Percentiles rank a stretch among this genome's conserved stretches.
phyloP scores from a whole-genome alignment of 148 eudicot genomes.

The Camellia granthamiana region DNA sequence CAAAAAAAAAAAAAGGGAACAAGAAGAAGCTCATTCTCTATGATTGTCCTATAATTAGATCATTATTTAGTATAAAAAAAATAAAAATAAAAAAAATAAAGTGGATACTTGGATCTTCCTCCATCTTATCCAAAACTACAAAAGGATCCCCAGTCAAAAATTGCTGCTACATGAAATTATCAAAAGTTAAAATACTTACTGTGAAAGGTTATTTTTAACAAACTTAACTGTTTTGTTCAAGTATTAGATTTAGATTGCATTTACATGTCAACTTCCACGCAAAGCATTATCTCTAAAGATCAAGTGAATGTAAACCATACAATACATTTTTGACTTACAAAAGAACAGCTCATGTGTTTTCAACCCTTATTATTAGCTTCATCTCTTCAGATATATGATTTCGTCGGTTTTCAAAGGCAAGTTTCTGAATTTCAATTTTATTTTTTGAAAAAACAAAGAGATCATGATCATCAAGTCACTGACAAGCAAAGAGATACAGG shows the following conservation, averaged over 20 bases:
- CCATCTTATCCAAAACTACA: not conserved
- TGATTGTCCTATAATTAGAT: not conserved
- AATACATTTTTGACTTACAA: too few species aligned
- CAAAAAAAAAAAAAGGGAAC: too few species aligned
- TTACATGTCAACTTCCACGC: not conserved
- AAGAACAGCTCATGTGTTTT: not conserved
- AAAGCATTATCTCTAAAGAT: not conserved
- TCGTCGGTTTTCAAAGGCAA: not conserved
- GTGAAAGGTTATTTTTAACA: not conserved
- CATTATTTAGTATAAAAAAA: not conserved
- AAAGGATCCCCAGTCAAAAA: not conserved
- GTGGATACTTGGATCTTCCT: not conserved
- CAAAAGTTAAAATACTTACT: not conserved
- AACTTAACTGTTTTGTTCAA: not conserved
- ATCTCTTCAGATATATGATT: not conserved
- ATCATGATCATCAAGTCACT: too few species aligned
- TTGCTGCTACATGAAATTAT: not conserved
- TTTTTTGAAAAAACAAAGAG: not conserved
- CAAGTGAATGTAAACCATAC: not conserved
- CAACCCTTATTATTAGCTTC: not conserved
- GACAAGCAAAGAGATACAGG: not conserved
- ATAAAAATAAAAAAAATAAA: too few species aligned
- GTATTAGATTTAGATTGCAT: not conserved
- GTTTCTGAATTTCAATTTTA: not conserved
- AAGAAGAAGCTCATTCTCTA: not conserved